These are phyloP conservation scores for Auricularia sp. DNA, from an alignment of 768 basidiomycete species.

Conservation along the genomic window DNA sequence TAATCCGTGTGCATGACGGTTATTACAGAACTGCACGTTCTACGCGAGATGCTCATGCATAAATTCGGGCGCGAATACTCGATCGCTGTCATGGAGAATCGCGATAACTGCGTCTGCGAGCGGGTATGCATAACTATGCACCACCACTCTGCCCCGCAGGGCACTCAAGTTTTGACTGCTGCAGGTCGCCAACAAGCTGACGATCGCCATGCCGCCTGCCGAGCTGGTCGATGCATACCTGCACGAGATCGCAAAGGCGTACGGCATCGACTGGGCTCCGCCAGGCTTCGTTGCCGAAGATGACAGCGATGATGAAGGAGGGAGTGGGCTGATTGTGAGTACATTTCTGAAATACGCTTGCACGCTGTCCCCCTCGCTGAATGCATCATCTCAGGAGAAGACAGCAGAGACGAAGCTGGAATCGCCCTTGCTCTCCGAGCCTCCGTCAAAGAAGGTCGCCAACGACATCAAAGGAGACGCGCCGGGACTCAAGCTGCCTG, in stretches of 20 bases:
- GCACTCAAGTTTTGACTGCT: neutral
- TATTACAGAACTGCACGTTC: slow-evolving; percentile 65
- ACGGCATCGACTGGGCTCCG: slow-evolving; percentile 60
- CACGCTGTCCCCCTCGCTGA: neutral
- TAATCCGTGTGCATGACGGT: neutral
- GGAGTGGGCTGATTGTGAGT: slow-evolving; percentile 32
- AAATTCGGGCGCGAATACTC: slow-evolving; percentile 92
- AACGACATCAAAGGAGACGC: slow-evolving; percentile 16
- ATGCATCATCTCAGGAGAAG: neutral
- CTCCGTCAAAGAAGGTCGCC: slow-evolving; percentile 12
- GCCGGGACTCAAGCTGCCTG: slow-evolving; percentile 35
- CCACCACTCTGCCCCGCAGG: slow-evolving; percentile 1
- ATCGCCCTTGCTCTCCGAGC: slow-evolving; percentile 14
- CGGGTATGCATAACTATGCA: slow-evolving; percentile 37
- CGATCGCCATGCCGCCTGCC: slow-evolving; percentile 54
- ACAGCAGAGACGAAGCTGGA: slow-evolving; percentile 9
- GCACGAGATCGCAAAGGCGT: slow-evolving; percentile 80
- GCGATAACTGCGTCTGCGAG: slow-evolving; percentile 66
- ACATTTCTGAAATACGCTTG: neutral
- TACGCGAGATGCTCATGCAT: slow-evolving; percentile 91
- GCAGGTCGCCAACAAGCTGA: slow-evolving; percentile 69
- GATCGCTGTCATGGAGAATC: slow-evolving; percentile 76
- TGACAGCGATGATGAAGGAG: slow-evolving; percentile 17
- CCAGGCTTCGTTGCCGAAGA: slow-evolving; percentile 17
- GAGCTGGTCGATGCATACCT: slow-evolving; percentile 83